Percentiles rank a stretch among this genome's conserved stretches.
Conservation (phyloP, 257 asterid genomes). For the Scutellaria baicalensis region DNA sequence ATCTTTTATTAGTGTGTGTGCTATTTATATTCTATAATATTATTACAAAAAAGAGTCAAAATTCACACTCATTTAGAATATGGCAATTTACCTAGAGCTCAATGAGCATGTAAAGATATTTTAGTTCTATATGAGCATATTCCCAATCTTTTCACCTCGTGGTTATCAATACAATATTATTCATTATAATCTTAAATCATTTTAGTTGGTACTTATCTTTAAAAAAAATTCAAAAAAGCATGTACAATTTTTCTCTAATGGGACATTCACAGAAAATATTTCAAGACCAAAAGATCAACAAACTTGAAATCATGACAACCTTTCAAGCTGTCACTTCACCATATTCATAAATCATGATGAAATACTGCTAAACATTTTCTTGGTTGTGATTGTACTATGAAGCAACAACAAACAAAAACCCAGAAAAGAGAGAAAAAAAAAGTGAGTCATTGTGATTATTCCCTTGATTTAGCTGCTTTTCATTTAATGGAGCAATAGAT, state of each 20-base stretch:
- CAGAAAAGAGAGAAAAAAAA: no score
- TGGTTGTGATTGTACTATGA: background rate
- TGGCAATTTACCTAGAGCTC: no score
- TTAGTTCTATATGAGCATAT: no score
- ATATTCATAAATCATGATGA: background rate
- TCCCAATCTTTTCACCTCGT: no score
- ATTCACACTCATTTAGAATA: no score
- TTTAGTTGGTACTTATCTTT: no score
- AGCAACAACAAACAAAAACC: background rate
- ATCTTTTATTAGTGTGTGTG: no score
- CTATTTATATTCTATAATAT: no score
- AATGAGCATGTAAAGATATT: no score
- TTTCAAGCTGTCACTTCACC: slow-evolving; percentile 22
- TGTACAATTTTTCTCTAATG: slow-evolving; percentile 6
- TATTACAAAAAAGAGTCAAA: no score
- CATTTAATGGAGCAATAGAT: slow-evolving; percentile 9
- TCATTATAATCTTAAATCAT: no score
- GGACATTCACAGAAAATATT: background rate
- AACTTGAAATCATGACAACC: background rate
- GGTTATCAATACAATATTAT: no score
- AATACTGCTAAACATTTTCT: background rate
- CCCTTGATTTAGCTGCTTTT: background rate
- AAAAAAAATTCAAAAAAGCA: background rate
- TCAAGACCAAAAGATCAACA: background rate
- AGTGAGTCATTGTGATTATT: background rate